Evolutionary conservation across 1,284 basidiomycete genomes (phyloP).

Genomic region (Pterula multifida): DNA sequence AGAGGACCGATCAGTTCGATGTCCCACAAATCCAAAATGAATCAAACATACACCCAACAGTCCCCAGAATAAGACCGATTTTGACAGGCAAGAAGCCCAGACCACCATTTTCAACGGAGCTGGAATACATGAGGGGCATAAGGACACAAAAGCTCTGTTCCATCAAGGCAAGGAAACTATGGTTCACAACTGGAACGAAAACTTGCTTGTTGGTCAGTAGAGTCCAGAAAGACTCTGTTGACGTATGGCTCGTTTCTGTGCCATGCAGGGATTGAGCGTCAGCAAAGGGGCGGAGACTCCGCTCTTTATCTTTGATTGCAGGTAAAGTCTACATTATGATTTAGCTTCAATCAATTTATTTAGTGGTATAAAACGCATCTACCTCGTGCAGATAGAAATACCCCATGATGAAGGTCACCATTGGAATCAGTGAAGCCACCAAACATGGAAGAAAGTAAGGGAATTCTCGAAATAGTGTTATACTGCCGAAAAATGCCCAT

Average conservation of each 20-base stretch:
- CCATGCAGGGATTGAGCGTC: not conserved
- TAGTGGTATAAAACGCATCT: not conserved
- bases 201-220: constrained; percentile 19
- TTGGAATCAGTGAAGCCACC: constrained; percentile 21
- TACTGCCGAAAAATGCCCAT: constrained; percentile 13
- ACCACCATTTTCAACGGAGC: constrained; percentile 14
- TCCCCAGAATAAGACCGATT: constrained; percentile 15
- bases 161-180: constrained; percentile 21
- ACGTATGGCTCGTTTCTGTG: not conserved
- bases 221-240: constrained; percentile 15
- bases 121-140: constrained; percentile 17
- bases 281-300: not conserved
- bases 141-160: constrained; percentile 20
- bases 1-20: too few relatives aligned
- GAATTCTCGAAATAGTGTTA: constrained; percentile 14
- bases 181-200: constrained; percentile 20
- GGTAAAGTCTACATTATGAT: not conserved
- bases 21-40: too few relatives aligned
- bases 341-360: not conserved
- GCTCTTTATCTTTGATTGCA: not conserved
- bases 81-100: constrained; percentile 14
- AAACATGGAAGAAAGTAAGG: constrained; percentile 22
- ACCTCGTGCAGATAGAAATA: constrained; percentile 22
- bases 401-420: constrained; percentile 15
- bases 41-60: constrained; percentile 8